Evolutionary conservation across 129 eudicot genomes (phyloP), one percentile per base, ranked within the genome.

Genomic region (Chrysanthemum makinoi): DNA sequence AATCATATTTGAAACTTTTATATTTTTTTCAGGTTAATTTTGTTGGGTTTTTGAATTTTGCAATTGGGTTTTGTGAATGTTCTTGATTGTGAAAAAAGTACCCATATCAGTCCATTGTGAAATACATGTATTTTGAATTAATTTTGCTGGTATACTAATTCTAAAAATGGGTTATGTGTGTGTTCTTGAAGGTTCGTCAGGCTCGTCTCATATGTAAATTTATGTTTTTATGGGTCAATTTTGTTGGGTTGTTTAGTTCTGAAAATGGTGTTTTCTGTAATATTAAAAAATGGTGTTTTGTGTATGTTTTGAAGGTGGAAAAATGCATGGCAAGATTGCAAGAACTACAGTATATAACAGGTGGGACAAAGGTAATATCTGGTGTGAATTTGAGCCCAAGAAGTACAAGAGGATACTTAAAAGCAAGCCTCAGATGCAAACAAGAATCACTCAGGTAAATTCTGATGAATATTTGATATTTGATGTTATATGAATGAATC

Each of bases 291-390:
- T 39, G 46, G 3, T 55, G 8, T 46, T 10, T 44, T 17, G 13
- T 61, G 57, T 72, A 33, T 59, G 70, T 26, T 7, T 20, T 82
- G 87, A 56, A 95, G 99, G 99, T 95, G 91, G 99, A 95, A 70
- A 87, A 84, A 69, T 95, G 97, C 77, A 83, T 95, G 93, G 96
- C 89, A 17, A 52, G 99, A 74, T 75, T 95, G 79, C 95, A 95
- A 81, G 99, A 95, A 72, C 94, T 95, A 30, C 97, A 95, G 49
- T 79, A 86, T 74, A 89, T 95, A 15, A 75, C 91, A 26, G 96
- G 96, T 22, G 97, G 99, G 65, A 75, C 33, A 39, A 90, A 94
- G 79, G 77, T 81, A 74, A 79, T 80, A 1, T 68, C 88, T 9
- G 95, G 88, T 33, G 87, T 82, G 47, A 88, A 79, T 69, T 85